A percentile compares a stretch with the other conserved stretches of the same genome.
These are phyloP conservation scores for Syzygium syzygioides DNA, from an alignment of 441 rosid species.

Conservation along the genomic window DNA sequence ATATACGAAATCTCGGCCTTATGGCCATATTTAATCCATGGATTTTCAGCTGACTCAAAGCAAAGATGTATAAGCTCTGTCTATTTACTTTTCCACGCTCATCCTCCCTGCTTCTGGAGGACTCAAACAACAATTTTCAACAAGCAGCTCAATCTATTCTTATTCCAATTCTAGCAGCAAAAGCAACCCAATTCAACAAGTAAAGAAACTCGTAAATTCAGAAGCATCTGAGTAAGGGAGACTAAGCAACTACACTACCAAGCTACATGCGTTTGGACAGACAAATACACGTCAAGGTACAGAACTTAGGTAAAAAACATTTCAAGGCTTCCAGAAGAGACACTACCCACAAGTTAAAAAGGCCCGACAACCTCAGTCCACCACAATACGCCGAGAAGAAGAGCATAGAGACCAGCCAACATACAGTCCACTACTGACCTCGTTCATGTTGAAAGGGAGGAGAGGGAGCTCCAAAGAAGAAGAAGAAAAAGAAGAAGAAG, in stretches of 20 bases:
- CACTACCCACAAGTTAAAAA: background rate
- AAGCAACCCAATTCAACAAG: background rate
- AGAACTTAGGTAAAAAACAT: background rate
- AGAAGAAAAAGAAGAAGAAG: constrained; percentile 5
- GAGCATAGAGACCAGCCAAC: background rate
- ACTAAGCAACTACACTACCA: background rate
- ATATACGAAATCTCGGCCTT: background rate
- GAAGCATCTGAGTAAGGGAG: background rate
- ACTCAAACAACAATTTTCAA: background rate
- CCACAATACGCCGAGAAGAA: background rate
- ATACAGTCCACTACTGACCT: constrained; percentile 15
- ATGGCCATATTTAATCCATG: background rate
- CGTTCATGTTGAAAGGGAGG: constrained; percentile 39
- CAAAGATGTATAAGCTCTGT: background rate
- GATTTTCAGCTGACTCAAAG: background rate
- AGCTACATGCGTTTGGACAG: background rate
- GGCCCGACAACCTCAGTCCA: background rate
- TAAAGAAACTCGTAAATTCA: background rate
- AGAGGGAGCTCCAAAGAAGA: constrained; percentile 37
- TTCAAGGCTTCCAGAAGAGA: background rate
- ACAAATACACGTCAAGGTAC: background rate
- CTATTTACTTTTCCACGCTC: background rate
- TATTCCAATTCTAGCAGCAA: background rate
- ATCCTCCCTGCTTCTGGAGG: background rate
- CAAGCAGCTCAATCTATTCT: background rate